Base-by-base conservation (phyloP, 176 grass and related monocot species). In the Cocos nucifera region DNA sequence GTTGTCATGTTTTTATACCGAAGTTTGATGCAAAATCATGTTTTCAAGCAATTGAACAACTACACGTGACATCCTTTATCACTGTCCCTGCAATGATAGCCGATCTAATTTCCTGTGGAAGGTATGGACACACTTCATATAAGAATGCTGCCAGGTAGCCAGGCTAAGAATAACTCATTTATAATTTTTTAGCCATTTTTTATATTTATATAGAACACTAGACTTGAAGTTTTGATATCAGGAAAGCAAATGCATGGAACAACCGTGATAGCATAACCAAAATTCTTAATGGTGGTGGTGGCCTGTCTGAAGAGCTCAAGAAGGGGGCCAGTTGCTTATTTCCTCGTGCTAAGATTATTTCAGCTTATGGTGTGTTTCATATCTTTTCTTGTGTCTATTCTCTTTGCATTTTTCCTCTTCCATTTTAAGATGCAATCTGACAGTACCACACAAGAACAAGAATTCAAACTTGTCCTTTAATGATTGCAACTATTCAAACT, bases 81-180 rank as follows among this genome's bases (percentile, higher is more conserved):
- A 87, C 78, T 1, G 87, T 96, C 49, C 92, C 92, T 18, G 58
- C 83, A 8, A 97, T 97, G 64, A 87, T 97, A 84, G 75, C 87
- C 59, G 84, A 91, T 67, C 72, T 91, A 59, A 56, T 97, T 24
- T 84, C 65, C 17, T 82, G 76, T 85, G 59, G 64, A 62, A 66
- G 66, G 92, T 96, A 77, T 12, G 35, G 35, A 12, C 35, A 44
- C 35, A 44, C 8, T 44, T 44, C 35, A 44, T 44, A 44, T 44
- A 44, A 12, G 1, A 44, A 44, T 9, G 35, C 9, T 12, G 2
- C 32, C 32, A 9, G 7, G 8, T 35, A 35, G 8, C 5, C 2
- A 44, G 35, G 8, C 35, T 44, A 44, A 44, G 35, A 44, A 14
- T 44, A 44, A 2, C 10, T 44, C 10, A 44, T 44, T 44, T 12